Evolutionary conservation across 108 stramenopile genomes (phyloP).

Genomic region (Cyclostephanos tholiformis): DNA sequence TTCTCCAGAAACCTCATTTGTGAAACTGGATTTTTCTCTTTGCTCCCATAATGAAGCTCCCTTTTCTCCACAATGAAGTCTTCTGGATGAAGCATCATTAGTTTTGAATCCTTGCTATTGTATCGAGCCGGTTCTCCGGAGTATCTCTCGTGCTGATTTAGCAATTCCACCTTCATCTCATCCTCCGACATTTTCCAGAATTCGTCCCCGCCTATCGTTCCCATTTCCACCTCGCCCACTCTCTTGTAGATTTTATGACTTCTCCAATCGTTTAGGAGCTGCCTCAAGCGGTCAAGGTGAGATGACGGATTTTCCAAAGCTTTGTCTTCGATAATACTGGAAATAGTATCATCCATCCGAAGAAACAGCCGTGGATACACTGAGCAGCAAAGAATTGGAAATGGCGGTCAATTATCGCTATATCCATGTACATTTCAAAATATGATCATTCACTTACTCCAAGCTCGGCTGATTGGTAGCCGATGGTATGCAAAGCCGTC

Average conservation of each 20-base stretch:
- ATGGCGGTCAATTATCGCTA: neutral
- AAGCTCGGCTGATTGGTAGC: constrained; percentile 61
- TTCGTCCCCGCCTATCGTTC: constrained; percentile 17
- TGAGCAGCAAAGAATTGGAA: neutral
- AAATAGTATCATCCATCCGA: constrained; percentile 58
- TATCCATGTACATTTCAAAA: neutral
- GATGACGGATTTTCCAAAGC: constrained; percentile 20
- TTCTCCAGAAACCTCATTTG: constrained; percentile 75
- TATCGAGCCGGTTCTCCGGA: constrained; percentile 14
- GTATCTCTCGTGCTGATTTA: constrained; percentile 20
- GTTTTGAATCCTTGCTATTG: neutral
- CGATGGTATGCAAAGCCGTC: constrained; percentile 21
- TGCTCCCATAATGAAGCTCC: constrained; percentile 69
- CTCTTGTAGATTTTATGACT: constrained; percentile 66
- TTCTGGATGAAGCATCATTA: constrained; percentile 34
- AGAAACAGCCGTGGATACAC: constrained; percentile 53
- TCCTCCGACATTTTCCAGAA: constrained; percentile 34
- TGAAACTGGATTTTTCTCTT: constrained; percentile 63
- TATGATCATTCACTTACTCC: neutral
- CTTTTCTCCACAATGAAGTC: constrained; percentile 73
- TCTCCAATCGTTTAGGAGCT: constrained; percentile 48
- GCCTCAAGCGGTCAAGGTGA: constrained; percentile 50
- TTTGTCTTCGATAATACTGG: constrained; percentile 56
- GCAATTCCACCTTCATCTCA: constrained; percentile 50
- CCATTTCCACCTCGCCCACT: constrained; percentile 41